Conservation (phyloP, 176 grass and related monocot species). For the Aegilops longissima region DNA sequence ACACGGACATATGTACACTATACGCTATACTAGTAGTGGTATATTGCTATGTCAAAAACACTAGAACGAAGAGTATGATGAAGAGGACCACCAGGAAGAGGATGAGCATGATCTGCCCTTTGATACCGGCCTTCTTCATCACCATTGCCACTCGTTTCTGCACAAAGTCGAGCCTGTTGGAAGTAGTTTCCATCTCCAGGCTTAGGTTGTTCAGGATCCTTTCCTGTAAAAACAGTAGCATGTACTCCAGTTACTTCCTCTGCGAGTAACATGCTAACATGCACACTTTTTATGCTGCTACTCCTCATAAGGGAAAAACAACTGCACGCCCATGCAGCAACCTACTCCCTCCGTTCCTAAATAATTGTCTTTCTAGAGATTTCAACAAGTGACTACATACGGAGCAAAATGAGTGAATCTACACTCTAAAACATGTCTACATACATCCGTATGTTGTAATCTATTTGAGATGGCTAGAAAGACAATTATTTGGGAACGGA, state of each 20-base stretch:
- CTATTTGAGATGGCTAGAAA: too few relatives aligned
- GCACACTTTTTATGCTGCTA: too few relatives aligned
- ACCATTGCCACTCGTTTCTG: slow-evolving; percentile 94
- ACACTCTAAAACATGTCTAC: too few relatives aligned
- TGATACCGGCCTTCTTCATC: slow-evolving; percentile 93
- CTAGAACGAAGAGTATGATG: slow-evolving; percentile 88
- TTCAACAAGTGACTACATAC: too few relatives aligned
- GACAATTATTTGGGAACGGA: too few relatives aligned
- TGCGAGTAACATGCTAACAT: not conserved
- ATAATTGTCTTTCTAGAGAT: too few relatives aligned
- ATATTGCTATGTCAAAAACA: slow-evolving; percentile 63
- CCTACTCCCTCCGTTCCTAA: not conserved
- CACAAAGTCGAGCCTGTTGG: slow-evolving; percentile 94
- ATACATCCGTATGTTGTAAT: too few relatives aligned
- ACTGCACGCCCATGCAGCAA: not conserved
- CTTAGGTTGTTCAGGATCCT: slow-evolving; percentile 80
- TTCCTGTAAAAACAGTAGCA: slow-evolving; percentile 54
- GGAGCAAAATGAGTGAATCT: too few relatives aligned
- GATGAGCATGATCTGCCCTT: slow-evolving; percentile 87
- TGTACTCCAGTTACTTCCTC: not conserved
- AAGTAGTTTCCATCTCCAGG: slow-evolving; percentile 94
- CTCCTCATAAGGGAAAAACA: too few relatives aligned
- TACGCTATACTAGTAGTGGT: not conserved
- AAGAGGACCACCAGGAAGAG: slow-evolving; percentile 77
- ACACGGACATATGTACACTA: not conserved